Conservation (phyloP, 2,329 filamentous ascomycete species). For the Pseudogymnoascus sp. region DNA sequence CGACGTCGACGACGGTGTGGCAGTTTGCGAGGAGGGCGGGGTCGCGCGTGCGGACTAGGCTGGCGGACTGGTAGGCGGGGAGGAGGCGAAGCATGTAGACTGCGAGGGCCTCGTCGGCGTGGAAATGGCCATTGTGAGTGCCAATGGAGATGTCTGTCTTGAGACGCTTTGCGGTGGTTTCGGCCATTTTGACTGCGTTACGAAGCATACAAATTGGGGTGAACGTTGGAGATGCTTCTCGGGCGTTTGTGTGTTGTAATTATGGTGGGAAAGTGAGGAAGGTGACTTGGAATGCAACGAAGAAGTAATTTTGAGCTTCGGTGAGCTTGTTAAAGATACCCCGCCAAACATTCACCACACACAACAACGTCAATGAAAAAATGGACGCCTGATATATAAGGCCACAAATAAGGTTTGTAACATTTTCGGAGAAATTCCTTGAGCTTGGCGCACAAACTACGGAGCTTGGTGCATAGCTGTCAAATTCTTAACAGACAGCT, state of each 20-base stretch:
- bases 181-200: conserved; percentile 51
- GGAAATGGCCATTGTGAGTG: conserved; percentile 97
- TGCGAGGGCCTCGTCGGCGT: conserved; percentile 94
- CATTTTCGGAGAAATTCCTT: not conserved
- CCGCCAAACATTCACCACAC: not conserved
- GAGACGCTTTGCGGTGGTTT: conserved; percentile 70
- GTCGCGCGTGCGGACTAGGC: conserved; percentile 82
- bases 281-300: not conserved
- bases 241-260: not conserved
- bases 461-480: conserved; percentile 1
- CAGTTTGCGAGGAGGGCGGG: conserved; percentile 68
- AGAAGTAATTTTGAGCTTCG: not conserved
- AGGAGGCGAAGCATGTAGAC: conserved; percentile 91
- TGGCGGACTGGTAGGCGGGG: conserved; percentile 65
- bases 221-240: not conserved
- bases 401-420: not conserved
- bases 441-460: not conserved
- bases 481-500: not conserved
- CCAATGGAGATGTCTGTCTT: conserved; percentile 65
- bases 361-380: not conserved
- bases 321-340: not conserved
- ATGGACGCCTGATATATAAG: not conserved
- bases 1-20: conserved; percentile 97
- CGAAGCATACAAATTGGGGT: conserved; percentile 36
- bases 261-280: not conserved